phyloP scores from a whole-genome alignment of 306 rosid genomes.

The Corylus heterophylla region DNA sequence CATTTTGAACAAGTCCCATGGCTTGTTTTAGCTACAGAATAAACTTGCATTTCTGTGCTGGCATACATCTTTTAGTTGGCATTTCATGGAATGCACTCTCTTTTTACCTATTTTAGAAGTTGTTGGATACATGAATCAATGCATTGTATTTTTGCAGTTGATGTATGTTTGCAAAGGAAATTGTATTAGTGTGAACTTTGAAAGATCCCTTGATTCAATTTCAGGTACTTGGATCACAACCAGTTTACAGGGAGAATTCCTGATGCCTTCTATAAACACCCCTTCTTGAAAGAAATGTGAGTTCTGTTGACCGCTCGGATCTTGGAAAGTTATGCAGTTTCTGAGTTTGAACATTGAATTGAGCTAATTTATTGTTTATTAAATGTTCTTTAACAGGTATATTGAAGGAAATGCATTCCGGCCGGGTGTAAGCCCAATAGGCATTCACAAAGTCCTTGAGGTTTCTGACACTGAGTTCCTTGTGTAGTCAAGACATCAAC shows the following conservation, averaged over 20 bases:
- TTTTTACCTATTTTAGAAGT: not conserved
- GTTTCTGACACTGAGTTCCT: constrained; percentile 88
- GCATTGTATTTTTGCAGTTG: not conserved
- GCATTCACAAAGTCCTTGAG: constrained; percentile 87
- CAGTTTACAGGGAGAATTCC: constrained; percentile 97
- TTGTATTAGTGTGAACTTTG: not conserved
- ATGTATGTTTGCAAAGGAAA: not conserved
- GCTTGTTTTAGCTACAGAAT: not conserved
- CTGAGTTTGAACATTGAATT: constrained; percentile 9
- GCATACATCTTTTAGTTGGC: constrained; percentile 10
- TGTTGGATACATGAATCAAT: not conserved
- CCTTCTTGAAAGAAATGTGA: constrained; percentile 95
- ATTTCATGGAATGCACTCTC: constrained; percentile 1
- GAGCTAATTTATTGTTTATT: constrained; percentile 18
- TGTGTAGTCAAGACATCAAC: constrained; percentile 46
- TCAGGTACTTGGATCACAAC: constrained; percentile 95
- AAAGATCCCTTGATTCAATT: constrained; percentile 17
- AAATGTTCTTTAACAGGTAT: constrained; percentile 48
- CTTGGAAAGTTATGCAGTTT: not conserved
- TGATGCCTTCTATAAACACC: constrained; percentile 85
- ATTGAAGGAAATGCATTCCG: constrained; percentile 88
- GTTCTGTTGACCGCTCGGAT: constrained; percentile 29
- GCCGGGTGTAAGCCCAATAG: constrained; percentile 82
- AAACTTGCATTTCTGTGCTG: not conserved
- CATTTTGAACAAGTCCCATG: constrained; percentile 7